Conservation (phyloP, 140 eudicot genomes). For the Senecio squalidus region DNA sequence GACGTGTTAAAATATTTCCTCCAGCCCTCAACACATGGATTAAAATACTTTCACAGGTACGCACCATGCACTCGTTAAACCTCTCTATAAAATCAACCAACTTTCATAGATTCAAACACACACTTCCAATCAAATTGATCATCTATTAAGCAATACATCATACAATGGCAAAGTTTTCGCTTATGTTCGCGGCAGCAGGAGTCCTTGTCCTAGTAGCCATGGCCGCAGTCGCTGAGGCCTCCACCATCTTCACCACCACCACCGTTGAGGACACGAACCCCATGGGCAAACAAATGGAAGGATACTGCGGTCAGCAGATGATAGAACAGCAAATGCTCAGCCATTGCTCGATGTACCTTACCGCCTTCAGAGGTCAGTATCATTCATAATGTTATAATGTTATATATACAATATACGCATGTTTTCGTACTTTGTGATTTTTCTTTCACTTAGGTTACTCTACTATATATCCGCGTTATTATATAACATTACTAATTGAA, state of each 20-base stretch:
- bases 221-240: not conserved
- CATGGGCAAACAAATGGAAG: not conserved
- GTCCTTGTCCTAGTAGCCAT: not conserved
- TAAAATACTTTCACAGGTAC: constrained; percentile 14
- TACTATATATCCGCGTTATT: no score
- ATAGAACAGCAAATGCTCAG: not conserved
- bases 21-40: not conserved
- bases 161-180: constrained; percentile 21
- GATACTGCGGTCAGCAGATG: not conserved
- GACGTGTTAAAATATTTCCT: constrained; percentile 10
- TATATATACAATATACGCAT: not conserved
- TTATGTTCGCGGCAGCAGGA: constrained; percentile 13
- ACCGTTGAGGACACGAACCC: constrained; percentile 4
- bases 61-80: constrained; percentile 10
- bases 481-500: no score
- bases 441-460: no score
- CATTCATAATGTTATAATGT: no score
- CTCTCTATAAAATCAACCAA: constrained; percentile 12
- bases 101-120: not conserved
- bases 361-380: no score
- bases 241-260: not conserved
- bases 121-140: not conserved
- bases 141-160: not conserved
- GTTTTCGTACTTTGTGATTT: no score
- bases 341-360: not conserved